These are phyloP conservation scores for Fusarium coffeatum DNA, from an alignment of 2,329 filamentous ascomycete species.

Conservation along the genomic window DNA sequence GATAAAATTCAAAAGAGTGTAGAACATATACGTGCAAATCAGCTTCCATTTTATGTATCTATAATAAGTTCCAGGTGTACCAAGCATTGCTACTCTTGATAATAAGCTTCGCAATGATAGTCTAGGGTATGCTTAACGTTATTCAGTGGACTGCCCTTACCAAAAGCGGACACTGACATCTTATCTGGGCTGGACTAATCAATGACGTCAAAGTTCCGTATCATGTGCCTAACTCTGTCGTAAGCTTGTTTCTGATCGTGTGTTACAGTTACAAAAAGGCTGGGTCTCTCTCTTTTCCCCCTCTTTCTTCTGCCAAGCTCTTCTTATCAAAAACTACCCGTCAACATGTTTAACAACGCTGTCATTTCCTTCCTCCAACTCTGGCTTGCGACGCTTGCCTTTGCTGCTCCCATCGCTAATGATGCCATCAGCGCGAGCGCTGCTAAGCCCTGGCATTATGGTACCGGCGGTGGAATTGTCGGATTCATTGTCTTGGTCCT, in stretches of 20 bases:
- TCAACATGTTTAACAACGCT: constrained; percentile 31
- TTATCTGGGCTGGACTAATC: not conserved
- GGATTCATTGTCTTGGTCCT: constrained; percentile 71
- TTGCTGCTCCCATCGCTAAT: constrained; percentile 55
- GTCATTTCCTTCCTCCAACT: constrained; percentile 42
- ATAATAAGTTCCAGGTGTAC: no score
- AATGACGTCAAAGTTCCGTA: constrained; percentile 26
- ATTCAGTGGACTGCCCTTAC: not conserved
- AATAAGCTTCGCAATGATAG: not conserved
- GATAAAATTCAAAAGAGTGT: no score
- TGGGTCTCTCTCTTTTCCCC: not conserved
- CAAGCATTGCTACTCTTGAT: not conserved
- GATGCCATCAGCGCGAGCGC: constrained; percentile 49
- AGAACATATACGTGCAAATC: no score
- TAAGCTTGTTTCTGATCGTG: constrained; percentile 14
- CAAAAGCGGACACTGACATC: not conserved
- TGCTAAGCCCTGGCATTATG: constrained; percentile 66
- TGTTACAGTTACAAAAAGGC: constrained; percentile 14
- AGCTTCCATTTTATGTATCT: no score
- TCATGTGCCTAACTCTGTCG: constrained; percentile 23
- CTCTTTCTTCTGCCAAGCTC: not conserved
- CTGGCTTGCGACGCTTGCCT: constrained; percentile 62
- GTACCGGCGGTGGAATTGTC: constrained; percentile 69
- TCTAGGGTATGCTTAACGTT: not conserved
- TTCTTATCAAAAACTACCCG: fast-evolving